phyloP scores from a whole-genome alignment of 768 basidiomycete species.

The Obba rivulosa region DNA sequence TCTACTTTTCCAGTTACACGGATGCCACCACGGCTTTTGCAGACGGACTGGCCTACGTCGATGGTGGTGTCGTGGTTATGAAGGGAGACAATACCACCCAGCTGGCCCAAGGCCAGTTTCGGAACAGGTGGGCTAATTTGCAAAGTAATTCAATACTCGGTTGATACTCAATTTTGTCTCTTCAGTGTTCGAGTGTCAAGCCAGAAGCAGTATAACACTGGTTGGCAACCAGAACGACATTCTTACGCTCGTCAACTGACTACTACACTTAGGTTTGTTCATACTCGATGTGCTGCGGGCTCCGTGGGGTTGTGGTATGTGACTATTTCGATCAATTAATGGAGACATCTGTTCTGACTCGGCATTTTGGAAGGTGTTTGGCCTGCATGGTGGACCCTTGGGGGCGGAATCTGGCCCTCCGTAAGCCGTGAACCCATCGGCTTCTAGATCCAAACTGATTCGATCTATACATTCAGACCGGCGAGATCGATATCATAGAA shows the following conservation, averaged over 20 bases:
- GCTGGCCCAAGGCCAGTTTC: slow-evolving; percentile 46
- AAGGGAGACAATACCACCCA: slow-evolving; percentile 65
- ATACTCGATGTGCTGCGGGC: slow-evolving; percentile 79
- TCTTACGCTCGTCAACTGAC: not conserved
- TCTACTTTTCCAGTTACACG: slow-evolving; percentile 47
- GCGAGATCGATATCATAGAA: slow-evolving; percentile 82
- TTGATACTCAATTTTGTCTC: not conserved
- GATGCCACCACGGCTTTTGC: slow-evolving; percentile 48
- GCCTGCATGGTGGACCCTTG: slow-evolving; percentile 80
- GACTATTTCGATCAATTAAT: not conserved
- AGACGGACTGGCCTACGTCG: slow-evolving; percentile 50
- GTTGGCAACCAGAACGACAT: not conserved
- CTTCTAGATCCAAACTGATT: slow-evolving; percentile 1
- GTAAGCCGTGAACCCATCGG: slow-evolving; percentile 33
- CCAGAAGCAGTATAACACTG: slow-evolving; percentile 57
- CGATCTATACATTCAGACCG: slow-evolving; percentile 37
- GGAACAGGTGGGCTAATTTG: slow-evolving; percentile 47
- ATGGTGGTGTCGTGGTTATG: slow-evolving; percentile 64
- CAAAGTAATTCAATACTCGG: not conserved
- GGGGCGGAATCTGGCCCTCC: slow-evolving; percentile 55
- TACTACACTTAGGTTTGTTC: slow-evolving; percentile 46
- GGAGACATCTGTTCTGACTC: not conserved
- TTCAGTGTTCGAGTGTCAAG: slow-evolving; percentile 75
- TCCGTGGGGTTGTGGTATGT: slow-evolving; percentile 84
- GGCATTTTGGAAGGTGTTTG: slow-evolving; percentile 51